These are phyloP conservation scores for Tubosaeta sp. DNA, from an alignment of 768 basidiomycete genomes.

Conservation along the genomic window DNA sequence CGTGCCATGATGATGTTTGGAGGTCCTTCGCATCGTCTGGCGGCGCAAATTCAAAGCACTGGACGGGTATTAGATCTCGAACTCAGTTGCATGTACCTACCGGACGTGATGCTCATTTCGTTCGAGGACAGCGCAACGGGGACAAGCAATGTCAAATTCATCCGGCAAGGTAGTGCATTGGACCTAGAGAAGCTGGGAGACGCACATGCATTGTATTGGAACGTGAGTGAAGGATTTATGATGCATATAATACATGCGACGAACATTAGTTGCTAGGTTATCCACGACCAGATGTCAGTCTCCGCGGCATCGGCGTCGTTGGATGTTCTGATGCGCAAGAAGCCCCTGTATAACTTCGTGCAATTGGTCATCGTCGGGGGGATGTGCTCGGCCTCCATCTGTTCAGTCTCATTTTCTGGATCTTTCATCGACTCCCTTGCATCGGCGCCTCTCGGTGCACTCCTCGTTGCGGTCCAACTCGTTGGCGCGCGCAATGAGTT, in stretches of 20 bases:
- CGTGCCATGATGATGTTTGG: conserved; percentile 91
- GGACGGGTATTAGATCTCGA: conserved; percentile 74
- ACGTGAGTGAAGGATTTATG: conserved; percentile 35
- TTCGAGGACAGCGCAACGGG: conserved; percentile 80
- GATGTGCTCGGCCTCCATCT: conserved; percentile 72
- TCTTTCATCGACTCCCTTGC: conserved; percentile 74
- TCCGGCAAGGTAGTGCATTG: conserved; percentile 64
- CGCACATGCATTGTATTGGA: conserved; percentile 72
- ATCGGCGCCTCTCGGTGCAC: conserved; percentile 69
- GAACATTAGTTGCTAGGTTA: conserved; percentile 45
- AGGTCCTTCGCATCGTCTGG: conserved; percentile 77
- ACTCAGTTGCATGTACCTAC: conserved; percentile 69
- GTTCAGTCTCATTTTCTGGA: conserved; percentile 66
- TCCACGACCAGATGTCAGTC: conserved; percentile 77
- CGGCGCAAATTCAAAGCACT: conserved; percentile 75
- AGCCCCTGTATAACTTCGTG: conserved; percentile 57
- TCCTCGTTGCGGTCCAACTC: conserved; percentile 71
- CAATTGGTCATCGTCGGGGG: conserved; percentile 69
- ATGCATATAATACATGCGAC: background rate
- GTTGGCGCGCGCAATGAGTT: conserved; percentile 71
- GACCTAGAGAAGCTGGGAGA: conserved; percentile 75
- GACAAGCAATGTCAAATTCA: conserved; percentile 77
- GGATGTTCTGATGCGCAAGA: conserved; percentile 68
- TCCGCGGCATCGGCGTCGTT: conserved; percentile 66
- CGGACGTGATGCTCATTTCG: conserved; percentile 72